A percentile compares a stretch with the other conserved stretches of the same genome.
Conservation (phyloP, 2,329 filamentous ascomycete genomes). For the Penicillium sp. region DNA sequence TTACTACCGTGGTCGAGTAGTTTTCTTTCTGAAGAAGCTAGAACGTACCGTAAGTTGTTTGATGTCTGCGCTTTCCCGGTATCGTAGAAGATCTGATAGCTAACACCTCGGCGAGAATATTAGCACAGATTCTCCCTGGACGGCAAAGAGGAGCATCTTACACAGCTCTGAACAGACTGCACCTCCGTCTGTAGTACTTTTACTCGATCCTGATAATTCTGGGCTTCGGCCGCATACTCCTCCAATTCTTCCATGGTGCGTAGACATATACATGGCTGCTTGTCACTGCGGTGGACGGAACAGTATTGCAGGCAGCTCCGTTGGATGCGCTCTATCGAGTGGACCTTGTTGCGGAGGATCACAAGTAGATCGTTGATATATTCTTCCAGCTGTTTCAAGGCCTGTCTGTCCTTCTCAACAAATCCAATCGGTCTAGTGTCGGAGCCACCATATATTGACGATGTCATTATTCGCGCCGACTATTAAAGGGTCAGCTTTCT, state of each 20-base stretch:
- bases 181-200: constrained; percentile 15
- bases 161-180: constrained; percentile 17
- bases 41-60: constrained; percentile 14
- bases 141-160: not conserved
- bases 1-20: not conserved
- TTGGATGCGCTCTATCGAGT: constrained; percentile 13
- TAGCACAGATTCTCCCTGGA: not conserved
- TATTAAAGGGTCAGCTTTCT: not conserved
- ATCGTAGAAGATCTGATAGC: constrained; percentile 14
- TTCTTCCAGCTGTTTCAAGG: constrained; percentile 20
- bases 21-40: not conserved
- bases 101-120: not conserved
- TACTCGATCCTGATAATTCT: constrained; percentile 17
- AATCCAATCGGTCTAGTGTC: not conserved
- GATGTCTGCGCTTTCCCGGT: constrained; percentile 17
- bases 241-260: constrained; percentile 15
- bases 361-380: constrained; percentile 21
- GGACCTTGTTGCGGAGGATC: constrained; percentile 15
- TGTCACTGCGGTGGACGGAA: not conserved
- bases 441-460: not conserved
- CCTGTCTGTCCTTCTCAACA: constrained; percentile 17
- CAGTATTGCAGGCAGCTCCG: constrained; percentile 15
- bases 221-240: constrained; percentile 10
- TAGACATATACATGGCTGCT: constrained; percentile 4
- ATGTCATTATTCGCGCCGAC: constrained; percentile 11